Base-by-base conservation (phyloP, 2,329 filamentous ascomycete genomes). In the Ophiocordyceps sinensis region DNA sequence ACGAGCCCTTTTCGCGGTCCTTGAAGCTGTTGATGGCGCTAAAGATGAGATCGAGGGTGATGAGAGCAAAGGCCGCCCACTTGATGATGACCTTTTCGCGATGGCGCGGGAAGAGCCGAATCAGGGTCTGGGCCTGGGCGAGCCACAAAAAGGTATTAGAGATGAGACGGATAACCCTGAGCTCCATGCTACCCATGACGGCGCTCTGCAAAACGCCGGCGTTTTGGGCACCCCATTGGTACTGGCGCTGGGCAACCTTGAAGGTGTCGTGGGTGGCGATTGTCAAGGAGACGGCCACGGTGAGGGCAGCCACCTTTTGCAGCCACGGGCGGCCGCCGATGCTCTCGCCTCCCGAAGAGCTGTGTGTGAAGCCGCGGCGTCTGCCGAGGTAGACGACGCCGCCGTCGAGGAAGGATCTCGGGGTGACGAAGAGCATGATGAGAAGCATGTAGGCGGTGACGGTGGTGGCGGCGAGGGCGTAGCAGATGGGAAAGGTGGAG, bases 21-120 rank as follows among this genome's bases (percentile, higher is more conserved):
- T 68, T 57, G 54, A 96, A 96, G 53, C 84, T 91, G 66, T 95
- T 93, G 44, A 96, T 73, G 38, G 83, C 86, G 54, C 83, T 88
- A 60, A 98, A 98, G 11, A 88, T 77, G 36, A 89, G 80, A 57
- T 96, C 89, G 44, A 95, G 72, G 0, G 86, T 76, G 53, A 98
- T 95, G 43, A 98, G 74, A 3, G 83, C 87, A 56, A 96, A 95
- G 1, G 89, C 91, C 14, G 89, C 86, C 89, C 89, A 98, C 65
- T 96, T 96, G 64, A 98, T 98, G 49, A 96, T 85, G 40, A 96
- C 80, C 64, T 96, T 96, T 63, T 98, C 91, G 54, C 93, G 85
- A 55, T 96, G 89, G 29, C 91, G 85, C 8, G 91, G 91, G 51
- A 98, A 98, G 1, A 98, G 70, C 41, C 91, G 82, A 51, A 96